A percentile compares a stretch with the other conserved stretches of the same genome.
These are phyloP conservation scores for Taxawa tesnikishii DNA, from an alignment of 2,329 filamentous ascomycete genomes.

Conservation along the genomic window DNA sequence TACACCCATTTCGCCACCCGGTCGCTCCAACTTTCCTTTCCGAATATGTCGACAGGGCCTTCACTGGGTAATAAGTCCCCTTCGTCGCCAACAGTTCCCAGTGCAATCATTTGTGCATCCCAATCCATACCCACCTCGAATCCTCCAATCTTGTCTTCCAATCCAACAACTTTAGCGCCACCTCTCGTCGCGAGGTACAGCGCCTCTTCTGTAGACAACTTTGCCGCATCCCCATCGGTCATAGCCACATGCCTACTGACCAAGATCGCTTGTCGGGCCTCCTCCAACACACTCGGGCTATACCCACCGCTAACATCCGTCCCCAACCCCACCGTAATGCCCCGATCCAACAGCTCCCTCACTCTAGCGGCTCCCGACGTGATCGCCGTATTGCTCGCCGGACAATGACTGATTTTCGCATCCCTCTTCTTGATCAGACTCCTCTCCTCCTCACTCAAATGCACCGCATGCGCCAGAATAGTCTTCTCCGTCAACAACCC, in stretches of 20 bases:
- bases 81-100: slow-evolving; percentile 33
- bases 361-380: slow-evolving; percentile 70
- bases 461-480: slow-evolving; percentile 75
- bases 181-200: slow-evolving; percentile 80
- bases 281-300: slow-evolving; percentile 66
- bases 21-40: slow-evolving; percentile 81
- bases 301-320: slow-evolving; percentile 90
- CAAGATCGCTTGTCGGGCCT: slow-evolving; percentile 68
- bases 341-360: slow-evolving; percentile 58
- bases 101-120: slow-evolving; percentile 73
- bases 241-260: slow-evolving; percentile 63
- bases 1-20: slow-evolving; percentile 89
- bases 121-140: slow-evolving; percentile 83
- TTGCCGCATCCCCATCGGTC: slow-evolving; percentile 34
- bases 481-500: slow-evolving; percentile 60
- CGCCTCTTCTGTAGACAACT: slow-evolving; percentile 74
- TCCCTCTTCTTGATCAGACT: slow-evolving; percentile 47
- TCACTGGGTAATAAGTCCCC: slow-evolving; percentile 23
- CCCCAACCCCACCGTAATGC: slow-evolving; percentile 71
- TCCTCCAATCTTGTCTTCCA: slow-evolving; percentile 58
- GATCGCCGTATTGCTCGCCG: slow-evolving; percentile 72
- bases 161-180: slow-evolving; percentile 68
- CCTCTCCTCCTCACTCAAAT: slow-evolving; percentile 58
- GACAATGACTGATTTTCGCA: slow-evolving; percentile 71
- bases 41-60: slow-evolving; percentile 76